These are phyloP conservation scores for Acrocalymma vagum DNA, from an alignment of 2,329 filamentous ascomycete species.

Conservation along the genomic window DNA sequence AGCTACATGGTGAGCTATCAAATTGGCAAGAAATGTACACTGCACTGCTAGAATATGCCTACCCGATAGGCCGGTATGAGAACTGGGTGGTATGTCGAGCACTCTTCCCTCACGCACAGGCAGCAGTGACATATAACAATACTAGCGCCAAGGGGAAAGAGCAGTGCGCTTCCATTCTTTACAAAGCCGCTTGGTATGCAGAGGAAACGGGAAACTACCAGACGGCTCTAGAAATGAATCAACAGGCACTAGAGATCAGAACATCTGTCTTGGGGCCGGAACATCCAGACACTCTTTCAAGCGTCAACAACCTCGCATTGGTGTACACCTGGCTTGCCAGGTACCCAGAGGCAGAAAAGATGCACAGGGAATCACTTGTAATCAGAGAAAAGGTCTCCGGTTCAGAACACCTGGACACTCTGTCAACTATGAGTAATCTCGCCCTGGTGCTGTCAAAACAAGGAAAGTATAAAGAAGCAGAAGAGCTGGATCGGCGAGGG, in stretches of 20 bases:
- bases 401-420: neutral
- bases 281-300: conserved; percentile 12
- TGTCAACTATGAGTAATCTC: neutral
- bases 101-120: conserved; percentile 26
- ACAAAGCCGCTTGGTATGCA: conserved; percentile 20
- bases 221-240: too few relatives aligned
- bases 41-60: conserved; percentile 18
- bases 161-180: conserved; percentile 13
- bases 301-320: conserved; percentile 4
- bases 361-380: neutral
- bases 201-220: conserved; percentile 6
- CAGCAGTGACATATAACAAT: conserved; percentile 7
- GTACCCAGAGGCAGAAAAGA: neutral
- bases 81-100: conserved; percentile 40
- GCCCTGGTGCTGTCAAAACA: neutral
- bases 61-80: conserved; percentile 28
- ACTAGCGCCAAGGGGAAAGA: conserved; percentile 4
- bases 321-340: conserved; percentile 3
- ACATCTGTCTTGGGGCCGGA: too few relatives aligned
- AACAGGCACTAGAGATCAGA: too few relatives aligned
- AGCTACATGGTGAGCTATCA: conserved; percentile 28
- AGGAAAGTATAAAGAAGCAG: conserved; percentile 3
- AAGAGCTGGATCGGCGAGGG: conserved; percentile 1
- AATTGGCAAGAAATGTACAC: conserved; percentile 33
- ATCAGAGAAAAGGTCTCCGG: neutral